A percentile compares a stretch with the other conserved stretches of the same genome.
phyloP scores from a whole-genome alignment of 2,329 filamentous ascomycete genomes.

The Cladosporium sp. region DNA sequence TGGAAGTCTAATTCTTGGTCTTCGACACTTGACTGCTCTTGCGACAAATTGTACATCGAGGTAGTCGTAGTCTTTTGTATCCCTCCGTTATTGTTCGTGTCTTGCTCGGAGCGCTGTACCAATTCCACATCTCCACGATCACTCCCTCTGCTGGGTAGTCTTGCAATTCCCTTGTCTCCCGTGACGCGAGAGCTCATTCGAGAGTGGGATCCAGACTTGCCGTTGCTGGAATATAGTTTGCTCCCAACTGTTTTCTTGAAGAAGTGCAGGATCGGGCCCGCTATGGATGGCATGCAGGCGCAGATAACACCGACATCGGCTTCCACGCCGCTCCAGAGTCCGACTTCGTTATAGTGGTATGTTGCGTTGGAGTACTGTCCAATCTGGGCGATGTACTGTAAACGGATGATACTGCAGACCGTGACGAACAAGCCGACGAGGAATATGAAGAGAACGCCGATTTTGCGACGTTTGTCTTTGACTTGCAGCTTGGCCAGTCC shows the following conservation, averaged over 20 bases:
- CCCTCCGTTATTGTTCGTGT: neutral
- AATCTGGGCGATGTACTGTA: slow-evolving; percentile 20
- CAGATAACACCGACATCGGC: slow-evolving; percentile 26
- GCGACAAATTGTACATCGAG: neutral
- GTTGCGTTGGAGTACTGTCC: slow-evolving; percentile 24
- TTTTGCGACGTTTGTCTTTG: neutral
- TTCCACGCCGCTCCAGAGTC: slow-evolving; percentile 27
- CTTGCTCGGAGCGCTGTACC: neutral
- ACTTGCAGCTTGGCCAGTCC: neutral
- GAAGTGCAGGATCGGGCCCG: slow-evolving; percentile 8
- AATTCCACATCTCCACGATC: slow-evolving; percentile 1
- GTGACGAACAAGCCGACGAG: slow-evolving; percentile 26
- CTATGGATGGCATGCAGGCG: slow-evolving; percentile 28
- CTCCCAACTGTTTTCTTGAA: slow-evolving; percentile 5
- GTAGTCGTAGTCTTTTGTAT: neutral
- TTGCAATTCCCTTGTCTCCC: neutral
- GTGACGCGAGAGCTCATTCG: neutral
- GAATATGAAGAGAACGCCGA: neutral
- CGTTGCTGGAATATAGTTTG: neutral
- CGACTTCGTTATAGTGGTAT: slow-evolving; percentile 26
- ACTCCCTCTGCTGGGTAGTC: neutral
- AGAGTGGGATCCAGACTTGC: neutral
- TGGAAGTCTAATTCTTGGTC: neutral
- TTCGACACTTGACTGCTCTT: neutral
- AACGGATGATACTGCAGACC: slow-evolving; percentile 23